Base-by-base conservation (phyloP, 2,329 filamentous ascomycete genomes). In the Rhytidhysteron rufulum region DNA sequence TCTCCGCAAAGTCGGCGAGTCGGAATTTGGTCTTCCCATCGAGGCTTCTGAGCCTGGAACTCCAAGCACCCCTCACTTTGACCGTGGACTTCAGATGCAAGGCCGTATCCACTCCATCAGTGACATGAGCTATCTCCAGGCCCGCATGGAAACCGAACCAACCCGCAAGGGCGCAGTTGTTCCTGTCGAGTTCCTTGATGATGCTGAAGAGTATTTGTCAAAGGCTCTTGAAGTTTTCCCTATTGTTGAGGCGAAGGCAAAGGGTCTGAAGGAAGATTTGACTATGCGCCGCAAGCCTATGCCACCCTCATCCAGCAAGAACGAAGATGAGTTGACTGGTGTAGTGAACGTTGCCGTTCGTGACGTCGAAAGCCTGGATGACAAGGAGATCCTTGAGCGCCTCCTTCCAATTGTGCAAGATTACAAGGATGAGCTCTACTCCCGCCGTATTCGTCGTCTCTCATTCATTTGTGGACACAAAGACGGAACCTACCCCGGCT, bases 401-500 rank as follows among this genome's bases (percentile, higher is more conserved):
- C 86, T 97, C 57, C 70, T 78, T 25, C 75, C 80, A 21, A 79
- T 97, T 41, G 79, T 98, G 19, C 79, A 85, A 24, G 82, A 87
- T 31, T 83, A 84, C 77, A 91, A 87, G 74, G 80, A 86, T 2
- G 93, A 98, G 56, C 78, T 98, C 18, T 71, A 90, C 19, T 74
- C 83, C 39, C 88, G 86, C 54, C 82, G 84, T 37, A 84, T 98
- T 35, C 89, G 93, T 50, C 87, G 93, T 53, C 72, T 98, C 41
- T 96, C 90, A 36, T 96, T 98, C 73, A 93, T 97, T 66, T 96
- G 90, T 62, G 93, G 93, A 41, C 88, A 88, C 73, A 88, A 84
- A 62, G 88, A 98, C 60, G 93, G 90, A 40, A 88, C 88, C 11
- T 95, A 97, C 67, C 93, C 91, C 17, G 89, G 88, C 34, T 97